Evolutionary conservation across 2,329 filamentous ascomycete species (phyloP), one percentile per base, ranked within the genome.

Genomic region (Chaetomium strumarium): DNA sequence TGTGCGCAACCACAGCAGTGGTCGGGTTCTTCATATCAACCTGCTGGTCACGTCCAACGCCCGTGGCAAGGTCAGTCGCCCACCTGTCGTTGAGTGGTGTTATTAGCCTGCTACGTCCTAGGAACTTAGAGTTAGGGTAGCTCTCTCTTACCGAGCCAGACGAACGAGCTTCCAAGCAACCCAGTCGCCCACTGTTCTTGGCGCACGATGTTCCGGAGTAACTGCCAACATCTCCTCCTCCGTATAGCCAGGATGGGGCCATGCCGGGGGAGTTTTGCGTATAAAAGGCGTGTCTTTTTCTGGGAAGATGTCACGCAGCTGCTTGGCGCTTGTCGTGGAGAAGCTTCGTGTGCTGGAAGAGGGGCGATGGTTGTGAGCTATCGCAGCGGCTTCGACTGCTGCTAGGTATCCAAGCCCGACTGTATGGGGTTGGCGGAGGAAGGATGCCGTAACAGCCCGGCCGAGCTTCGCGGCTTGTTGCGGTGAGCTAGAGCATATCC

Each of bases 111-210:
- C 8, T 11, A 13, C 17, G 9, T 45, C 30, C 16, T 7, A 6
- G n/a, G 20, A 14, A 34, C 12, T 40, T 9, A 16, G 16, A 24
- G 5, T 17, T 17, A 11, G 7, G 5, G 29, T 5, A n/a, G 2
- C 13, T 3, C 13, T 8, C 19, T 53, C 62, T 17, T 59, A 64
- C 62, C 62, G 56, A 48, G 58, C 60, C 19, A 90, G 59, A 7
- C 88, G 82, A 45, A 96, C 85, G 58, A 89, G 81, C 53, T 80
- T 78, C 65, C 93, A 84, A 2, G 93, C 93, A 3, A 86, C 71
- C 72, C 81, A 84, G 67, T 99, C 93, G 5, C 90, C 86, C 64
- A 81, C 76, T 12, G 81, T 86, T 63, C 82, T 77, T 1, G 87
- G 82, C 60, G 84, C 69, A 20, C 92, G 85, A 66, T 97, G 92